These are phyloP conservation scores for Apiospora phragmitis DNA, from an alignment of 2,329 filamentous ascomycete species.

Conservation along the genomic window DNA sequence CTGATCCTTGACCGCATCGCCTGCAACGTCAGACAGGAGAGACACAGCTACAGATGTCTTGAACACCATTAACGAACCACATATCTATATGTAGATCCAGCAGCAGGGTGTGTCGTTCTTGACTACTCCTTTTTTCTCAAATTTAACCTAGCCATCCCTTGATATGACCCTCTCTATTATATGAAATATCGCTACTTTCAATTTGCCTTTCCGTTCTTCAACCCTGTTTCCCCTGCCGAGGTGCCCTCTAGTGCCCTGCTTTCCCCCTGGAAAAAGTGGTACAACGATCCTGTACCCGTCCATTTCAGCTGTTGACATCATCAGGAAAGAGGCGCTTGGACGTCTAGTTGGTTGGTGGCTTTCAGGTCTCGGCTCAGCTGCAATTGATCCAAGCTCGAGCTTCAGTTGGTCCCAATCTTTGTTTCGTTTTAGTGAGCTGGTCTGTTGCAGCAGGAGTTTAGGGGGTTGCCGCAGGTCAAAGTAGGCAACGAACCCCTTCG, in stretches of 20 bases:
- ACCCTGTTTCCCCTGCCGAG: background rate
- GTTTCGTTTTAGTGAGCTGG: slow-evolving; percentile 5
- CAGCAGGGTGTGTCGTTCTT: background rate
- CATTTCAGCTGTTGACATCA: slow-evolving; percentile 5
- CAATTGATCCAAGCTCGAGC: slow-evolving; percentile 5
- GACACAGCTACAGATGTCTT: background rate
- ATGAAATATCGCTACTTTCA: background rate
- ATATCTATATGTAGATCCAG: background rate
- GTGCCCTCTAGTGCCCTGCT: background rate
- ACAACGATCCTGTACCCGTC: background rate
- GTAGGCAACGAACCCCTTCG: background rate
- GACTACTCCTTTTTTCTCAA: background rate
- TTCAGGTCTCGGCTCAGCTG: background rate
- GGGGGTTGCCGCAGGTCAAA: background rate
- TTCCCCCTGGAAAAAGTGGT: slow-evolving; percentile 3
- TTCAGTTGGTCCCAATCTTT: slow-evolving; percentile 2
- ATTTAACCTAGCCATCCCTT: background rate
- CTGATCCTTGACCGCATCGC: background rate
- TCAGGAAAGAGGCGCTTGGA: background rate
- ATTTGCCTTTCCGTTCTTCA: background rate
- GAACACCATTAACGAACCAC: background rate
- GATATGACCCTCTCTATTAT: background rate
- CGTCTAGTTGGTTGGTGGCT: background rate
- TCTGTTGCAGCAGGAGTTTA: slow-evolving; percentile 2
- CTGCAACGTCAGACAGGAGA: slow-evolving; percentile 6